Base-by-base conservation (phyloP, 2,329 filamentous ascomycete genomes). In the Colletotrichum truncatum region DNA sequence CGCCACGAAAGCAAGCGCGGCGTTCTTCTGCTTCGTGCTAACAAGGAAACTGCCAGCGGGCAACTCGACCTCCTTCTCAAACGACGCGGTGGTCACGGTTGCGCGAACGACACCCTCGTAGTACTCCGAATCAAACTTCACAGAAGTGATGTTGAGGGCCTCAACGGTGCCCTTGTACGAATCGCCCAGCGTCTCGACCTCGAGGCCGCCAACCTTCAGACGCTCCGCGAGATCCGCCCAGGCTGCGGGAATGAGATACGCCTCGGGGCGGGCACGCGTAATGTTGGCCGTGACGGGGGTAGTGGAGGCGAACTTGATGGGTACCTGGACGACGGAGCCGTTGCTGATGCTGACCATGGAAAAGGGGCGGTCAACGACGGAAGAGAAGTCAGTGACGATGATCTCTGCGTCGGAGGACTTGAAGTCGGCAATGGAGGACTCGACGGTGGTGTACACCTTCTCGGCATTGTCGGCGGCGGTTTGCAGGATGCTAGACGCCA, bases 11-110 rank as follows among this genome's bases (percentile, higher is more conserved):
- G 75, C 74, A 2, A 75, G 43, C 0, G 65, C 75, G 0, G 74
- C 73, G 21, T 75, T 77, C 67, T 75, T 75, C 60, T 77, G 75
- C 28, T 67, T 70, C 1, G 75, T 75, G 67, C 71, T 76, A 1
- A 77, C 69, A 8, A 70, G 63, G 55, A 75, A 77, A 32, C 74
- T 74, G 0, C 75, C 75, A 0, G 66, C 67, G 0, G 75, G 75
- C 2, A 77, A 12, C 2, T 64, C 67, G 0, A 75, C 30, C 6
- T 73, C 59, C 8, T 49, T 68, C 1, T 64, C 57, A 8, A 69
- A 49, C 0, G 69, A 6, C 28, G 72, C 61, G 0, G 74, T 68
- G 0, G 70, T 70, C 2, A 74, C 62, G 1, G 72, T 70, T 0
- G 68, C 68, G 1, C 68, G 69, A 0, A 74, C 68, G n/a, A 68